A percentile compares a stretch with the other conserved stretches of the same genome.
phyloP scores from a whole-genome alignment of 2,329 filamentous ascomycete species.

The Bipolaris oryzae region DNA sequence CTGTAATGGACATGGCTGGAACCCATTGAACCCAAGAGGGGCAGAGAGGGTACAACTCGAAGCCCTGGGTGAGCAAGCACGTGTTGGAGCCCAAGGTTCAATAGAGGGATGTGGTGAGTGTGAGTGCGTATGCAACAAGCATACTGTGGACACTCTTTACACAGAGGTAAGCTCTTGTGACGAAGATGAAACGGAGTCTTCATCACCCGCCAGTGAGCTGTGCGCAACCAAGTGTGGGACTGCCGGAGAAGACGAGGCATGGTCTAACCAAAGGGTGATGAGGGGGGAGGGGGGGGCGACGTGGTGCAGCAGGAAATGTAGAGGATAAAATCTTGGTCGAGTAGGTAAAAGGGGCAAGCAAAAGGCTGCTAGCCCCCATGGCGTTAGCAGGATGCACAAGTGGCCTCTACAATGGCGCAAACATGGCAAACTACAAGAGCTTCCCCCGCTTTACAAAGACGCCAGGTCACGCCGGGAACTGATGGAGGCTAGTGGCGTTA shows the following conservation, averaged over 20 bases:
- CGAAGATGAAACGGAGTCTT: neutral
- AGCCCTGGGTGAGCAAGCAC: neutral
- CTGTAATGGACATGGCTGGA: neutral
- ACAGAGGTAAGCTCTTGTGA: neutral
- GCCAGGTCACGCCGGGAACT: conserved; percentile 4
- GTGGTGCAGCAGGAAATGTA: neutral
- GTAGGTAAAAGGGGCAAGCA: neutral
- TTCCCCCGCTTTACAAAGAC: conserved; percentile 3
- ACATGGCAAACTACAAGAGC: neutral
- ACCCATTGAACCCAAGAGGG: neutral
- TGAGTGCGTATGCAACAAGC: neutral
- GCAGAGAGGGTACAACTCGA: neutral
- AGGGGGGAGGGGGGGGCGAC: neutral
- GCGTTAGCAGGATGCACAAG: conserved; percentile 3
- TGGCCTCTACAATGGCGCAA: conserved; percentile 1
- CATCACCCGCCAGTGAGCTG: neutral
- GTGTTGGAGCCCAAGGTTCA: neutral
- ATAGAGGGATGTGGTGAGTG: neutral
- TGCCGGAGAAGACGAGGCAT: neutral
- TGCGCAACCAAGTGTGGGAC: neutral
- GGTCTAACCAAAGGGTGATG: neutral
- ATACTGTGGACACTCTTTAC: neutral
- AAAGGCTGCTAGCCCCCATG: neutral
- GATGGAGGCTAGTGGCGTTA: neutral
- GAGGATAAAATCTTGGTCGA: conserved; percentile 1